A percentile compares a stretch with the other conserved stretches of the same genome.
These are phyloP conservation scores for Paraphoma sp. DNA, from an alignment of 2,329 filamentous ascomycete species.

Conservation along the genomic window DNA sequence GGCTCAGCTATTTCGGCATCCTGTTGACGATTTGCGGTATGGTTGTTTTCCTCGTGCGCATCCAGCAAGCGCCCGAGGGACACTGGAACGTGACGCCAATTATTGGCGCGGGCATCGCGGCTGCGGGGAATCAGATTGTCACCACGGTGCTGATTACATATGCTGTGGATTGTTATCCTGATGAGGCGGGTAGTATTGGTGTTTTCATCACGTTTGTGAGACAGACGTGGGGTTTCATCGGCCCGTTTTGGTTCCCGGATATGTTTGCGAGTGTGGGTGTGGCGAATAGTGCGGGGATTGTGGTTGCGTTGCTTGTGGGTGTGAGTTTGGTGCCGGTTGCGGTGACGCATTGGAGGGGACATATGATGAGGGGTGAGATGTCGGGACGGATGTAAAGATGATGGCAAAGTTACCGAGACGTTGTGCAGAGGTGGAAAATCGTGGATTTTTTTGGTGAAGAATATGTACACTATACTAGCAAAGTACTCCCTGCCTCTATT, in stretches of 20 bases:
- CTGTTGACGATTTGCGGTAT: conserved; percentile 59
- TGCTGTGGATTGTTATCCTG: conserved; percentile 63
- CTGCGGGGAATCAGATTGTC: conserved; percentile 65
- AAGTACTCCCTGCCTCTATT: background rate
- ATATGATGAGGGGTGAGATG: conserved; percentile 25
- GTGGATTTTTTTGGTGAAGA: background rate
- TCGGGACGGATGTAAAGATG: conserved; percentile 17
- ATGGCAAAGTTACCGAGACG: no score
- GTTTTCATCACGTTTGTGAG: conserved; percentile 66
- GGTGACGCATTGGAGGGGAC: conserved; percentile 34
- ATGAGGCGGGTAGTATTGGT: conserved; percentile 61
- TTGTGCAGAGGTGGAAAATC: no score
- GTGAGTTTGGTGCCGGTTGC: conserved; percentile 31
- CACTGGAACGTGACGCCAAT: conserved; percentile 65
- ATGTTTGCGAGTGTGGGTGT: conserved; percentile 49
- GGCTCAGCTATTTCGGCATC: conserved; percentile 63
- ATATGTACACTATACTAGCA: background rate
- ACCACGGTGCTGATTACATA: conserved; percentile 68
- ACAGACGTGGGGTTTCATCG: conserved; percentile 54
- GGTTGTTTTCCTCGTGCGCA: conserved; percentile 62
- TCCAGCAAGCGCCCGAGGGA: conserved; percentile 50
- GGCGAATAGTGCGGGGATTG: conserved; percentile 46
- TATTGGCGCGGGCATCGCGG: conserved; percentile 58
- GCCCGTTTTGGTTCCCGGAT: conserved; percentile 50
- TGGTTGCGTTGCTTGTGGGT: conserved; percentile 40